Evolutionary conservation across 306 rosid species (phyloP).

Genomic region (Acacia confusa): DNA sequence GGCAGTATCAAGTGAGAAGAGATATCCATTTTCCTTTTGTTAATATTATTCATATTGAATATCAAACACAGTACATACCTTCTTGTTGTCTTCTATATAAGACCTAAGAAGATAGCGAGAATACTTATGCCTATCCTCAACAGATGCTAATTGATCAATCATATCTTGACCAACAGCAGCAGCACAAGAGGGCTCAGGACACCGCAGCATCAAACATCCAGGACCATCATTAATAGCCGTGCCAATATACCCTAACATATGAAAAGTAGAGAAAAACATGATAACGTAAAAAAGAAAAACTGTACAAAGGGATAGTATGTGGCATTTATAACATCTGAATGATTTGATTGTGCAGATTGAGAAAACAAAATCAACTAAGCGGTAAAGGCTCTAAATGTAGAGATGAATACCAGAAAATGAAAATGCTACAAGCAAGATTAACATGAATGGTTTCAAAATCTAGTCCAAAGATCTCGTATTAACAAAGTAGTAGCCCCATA

Average conservation of each 20-base stretch:
- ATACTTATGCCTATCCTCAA: slow-evolving; percentile 72
- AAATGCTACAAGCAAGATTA: slow-evolving; percentile 7
- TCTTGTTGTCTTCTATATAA: slow-evolving; percentile 88
- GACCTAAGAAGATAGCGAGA: slow-evolving; percentile 79
- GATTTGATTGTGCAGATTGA: neutral
- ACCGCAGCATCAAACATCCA: slow-evolving; percentile 86
- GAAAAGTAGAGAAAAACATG: slow-evolving; percentile 13
- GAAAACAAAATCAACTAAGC: slow-evolving; percentile 15
- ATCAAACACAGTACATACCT: slow-evolving; percentile 48
- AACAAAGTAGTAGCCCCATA: slow-evolving; percentile 19
- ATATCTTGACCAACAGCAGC: slow-evolving; percentile 86
- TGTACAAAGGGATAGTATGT: neutral
- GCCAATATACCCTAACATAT: slow-evolving; percentile 63
- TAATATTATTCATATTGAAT: slow-evolving; percentile 11
- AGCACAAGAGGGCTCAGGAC: slow-evolving; percentile 89
- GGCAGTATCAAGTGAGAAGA: neutral
- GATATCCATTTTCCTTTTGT: neutral
- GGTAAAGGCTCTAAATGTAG: neutral
- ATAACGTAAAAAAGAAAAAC: neutral
- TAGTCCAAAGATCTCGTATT: slow-evolving; percentile 1
- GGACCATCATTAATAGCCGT: slow-evolving; percentile 91
- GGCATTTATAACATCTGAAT: slow-evolving; percentile 1
- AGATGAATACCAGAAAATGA: neutral
- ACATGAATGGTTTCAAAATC: slow-evolving; percentile 23
- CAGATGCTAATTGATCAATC: slow-evolving; percentile 54